Conservation (phyloP, 345 rosid species). For the Brassica carinata region DNA sequence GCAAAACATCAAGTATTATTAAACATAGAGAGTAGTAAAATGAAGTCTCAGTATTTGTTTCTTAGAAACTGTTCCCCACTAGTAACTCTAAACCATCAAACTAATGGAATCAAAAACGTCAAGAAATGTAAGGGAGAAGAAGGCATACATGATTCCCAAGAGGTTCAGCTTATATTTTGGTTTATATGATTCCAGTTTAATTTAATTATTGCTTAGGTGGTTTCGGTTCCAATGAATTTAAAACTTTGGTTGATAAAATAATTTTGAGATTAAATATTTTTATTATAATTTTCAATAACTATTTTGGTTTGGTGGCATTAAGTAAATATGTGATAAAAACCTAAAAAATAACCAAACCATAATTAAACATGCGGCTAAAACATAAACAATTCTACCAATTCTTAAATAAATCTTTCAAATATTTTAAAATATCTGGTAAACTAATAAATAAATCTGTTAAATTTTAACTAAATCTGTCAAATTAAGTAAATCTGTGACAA, state of each 20-base stretch:
- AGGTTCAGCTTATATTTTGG: neutral
- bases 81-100: too few species aligned
- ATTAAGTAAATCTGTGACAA: neutral
- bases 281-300: neutral
- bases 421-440: too few species aligned
- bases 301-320: neutral
- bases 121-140: neutral
- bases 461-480: neutral
- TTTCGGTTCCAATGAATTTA: neutral
- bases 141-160: neutral
- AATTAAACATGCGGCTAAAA: neutral
- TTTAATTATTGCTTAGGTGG: neutral
- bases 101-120: neutral
- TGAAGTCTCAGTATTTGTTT: too few species aligned
- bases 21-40: too few species aligned
- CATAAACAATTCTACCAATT: neutral
- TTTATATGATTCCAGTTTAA: neutral
- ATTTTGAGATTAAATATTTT: neutral
- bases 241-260: neutral
- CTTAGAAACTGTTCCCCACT: too few species aligned
- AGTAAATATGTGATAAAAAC: neutral
- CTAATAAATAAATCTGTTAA: too few species aligned
- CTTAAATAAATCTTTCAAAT: neutral
- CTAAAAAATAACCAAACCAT: neutral
- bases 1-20: too few species aligned